phyloP scores from a whole-genome alignment of 371 early-diverging fungal species.

The Mortierella sp. region DNA sequence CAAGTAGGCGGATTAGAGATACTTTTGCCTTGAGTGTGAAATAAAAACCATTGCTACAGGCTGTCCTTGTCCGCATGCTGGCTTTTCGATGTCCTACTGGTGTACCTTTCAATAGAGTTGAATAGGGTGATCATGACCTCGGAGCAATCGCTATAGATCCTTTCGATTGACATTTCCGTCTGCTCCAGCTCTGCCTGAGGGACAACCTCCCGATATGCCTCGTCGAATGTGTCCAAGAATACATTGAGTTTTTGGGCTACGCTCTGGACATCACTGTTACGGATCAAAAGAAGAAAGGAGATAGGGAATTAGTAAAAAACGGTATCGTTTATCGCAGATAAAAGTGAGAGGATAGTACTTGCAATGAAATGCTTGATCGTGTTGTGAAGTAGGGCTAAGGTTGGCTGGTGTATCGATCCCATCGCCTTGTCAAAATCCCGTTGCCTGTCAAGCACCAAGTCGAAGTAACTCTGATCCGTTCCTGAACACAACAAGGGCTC shows the following conservation, averaged over 20 bases:
- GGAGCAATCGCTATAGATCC: conserved; percentile 57
- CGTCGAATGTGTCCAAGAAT: conserved; percentile 57
- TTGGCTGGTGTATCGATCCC: not conserved
- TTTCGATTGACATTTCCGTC: conserved; percentile 47
- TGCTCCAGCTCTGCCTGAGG: conserved; percentile 39
- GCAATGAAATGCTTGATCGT: not conserved
- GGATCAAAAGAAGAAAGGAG: conserved; percentile 2
- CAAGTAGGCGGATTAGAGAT: not conserved
- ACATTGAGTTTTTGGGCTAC: conserved; percentile 44
- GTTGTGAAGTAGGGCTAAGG: not conserved
- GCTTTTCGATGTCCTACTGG: not conserved
- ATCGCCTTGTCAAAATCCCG: not conserved
- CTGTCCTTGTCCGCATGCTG: not conserved
- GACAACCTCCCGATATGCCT: conserved; percentile 54
- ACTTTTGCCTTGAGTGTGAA: not conserved
- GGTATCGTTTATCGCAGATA: not conserved
- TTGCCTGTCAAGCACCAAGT: not conserved
- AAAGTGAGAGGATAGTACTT: not conserved
- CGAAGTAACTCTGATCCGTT: not conserved
- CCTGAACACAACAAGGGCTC: not conserved
- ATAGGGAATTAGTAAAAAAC: not conserved
- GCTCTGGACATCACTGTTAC: conserved; percentile 39
- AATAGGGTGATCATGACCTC: conserved; percentile 53
- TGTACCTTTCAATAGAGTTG: conserved; percentile 39
- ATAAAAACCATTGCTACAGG: not conserved